These are phyloP conservation scores for Camellia japonica DNA, from an alignment of 148 eudicot species.

Conservation along the genomic window DNA sequence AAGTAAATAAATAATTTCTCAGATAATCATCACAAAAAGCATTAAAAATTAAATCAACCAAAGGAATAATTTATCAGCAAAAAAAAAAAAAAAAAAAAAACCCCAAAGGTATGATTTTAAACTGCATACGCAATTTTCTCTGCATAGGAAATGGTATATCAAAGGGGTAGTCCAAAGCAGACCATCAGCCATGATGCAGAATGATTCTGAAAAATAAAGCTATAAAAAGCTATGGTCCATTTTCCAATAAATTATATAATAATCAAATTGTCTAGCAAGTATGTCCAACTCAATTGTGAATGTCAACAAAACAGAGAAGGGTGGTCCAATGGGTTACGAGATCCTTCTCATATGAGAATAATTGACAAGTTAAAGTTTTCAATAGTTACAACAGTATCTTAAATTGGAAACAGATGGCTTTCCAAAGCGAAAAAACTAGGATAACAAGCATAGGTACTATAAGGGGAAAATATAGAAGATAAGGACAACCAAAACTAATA, in stretches of 20 bases:
- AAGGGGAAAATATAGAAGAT: background rate
- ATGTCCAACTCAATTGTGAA: background rate
- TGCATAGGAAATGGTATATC: background rate
- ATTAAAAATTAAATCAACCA: background rate
- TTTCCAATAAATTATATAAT: background rate
- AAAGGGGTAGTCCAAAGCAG: background rate
- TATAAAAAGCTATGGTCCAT: background rate
- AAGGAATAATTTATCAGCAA: background rate
- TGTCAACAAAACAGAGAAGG: background rate
- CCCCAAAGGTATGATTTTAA: background rate
- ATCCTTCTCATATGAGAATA: background rate
- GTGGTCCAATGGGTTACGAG: background rate
- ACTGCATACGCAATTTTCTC: background rate
- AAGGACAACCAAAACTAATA: background rate
- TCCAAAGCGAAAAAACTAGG: background rate
- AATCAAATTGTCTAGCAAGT: background rate
- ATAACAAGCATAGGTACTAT: background rate
- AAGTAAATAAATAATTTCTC: background rate
- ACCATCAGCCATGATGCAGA: background rate
- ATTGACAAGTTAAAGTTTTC: background rate
- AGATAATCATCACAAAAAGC: background rate
- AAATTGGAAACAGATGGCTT: background rate
- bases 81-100: no score
- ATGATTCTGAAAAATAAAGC: no score
- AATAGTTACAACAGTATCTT: background rate